Conservation (phyloP, 2,329 filamentous ascomycete species). For the Alternaria sp. region DNA sequence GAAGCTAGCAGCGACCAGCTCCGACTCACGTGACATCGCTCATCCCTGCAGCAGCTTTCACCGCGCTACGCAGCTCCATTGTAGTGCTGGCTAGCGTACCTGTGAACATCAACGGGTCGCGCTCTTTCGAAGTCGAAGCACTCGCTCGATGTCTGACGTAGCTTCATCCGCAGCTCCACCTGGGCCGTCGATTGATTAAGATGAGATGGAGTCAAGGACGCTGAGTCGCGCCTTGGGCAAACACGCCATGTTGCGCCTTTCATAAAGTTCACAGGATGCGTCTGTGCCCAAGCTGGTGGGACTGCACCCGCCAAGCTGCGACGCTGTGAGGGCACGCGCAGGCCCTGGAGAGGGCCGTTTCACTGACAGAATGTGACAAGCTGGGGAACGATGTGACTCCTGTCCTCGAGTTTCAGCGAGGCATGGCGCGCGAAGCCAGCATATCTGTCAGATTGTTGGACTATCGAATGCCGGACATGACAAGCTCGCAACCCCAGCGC, state of each 20-base stretch:
- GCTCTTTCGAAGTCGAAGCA: not conserved
- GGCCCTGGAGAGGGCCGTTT: slow-evolving; percentile 3
- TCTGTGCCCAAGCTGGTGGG: slow-evolving; percentile 11
- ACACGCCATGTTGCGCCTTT: slow-evolving; percentile 3
- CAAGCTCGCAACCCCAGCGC: slow-evolving; percentile 18
- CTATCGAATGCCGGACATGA: slow-evolving; percentile 1
- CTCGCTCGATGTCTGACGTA: not conserved
- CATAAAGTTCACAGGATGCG: not conserved
- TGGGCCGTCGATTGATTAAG: not conserved
- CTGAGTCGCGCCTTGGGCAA: slow-evolving; percentile 7
- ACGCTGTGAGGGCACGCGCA: not conserved
- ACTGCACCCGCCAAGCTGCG: slow-evolving; percentile 6
- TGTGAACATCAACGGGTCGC: not conserved
- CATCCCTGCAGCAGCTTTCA: slow-evolving; percentile 17
- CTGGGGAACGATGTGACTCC: not conserved
- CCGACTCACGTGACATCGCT: slow-evolving; percentile 20
- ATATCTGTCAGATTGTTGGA: slow-evolving; percentile 1
- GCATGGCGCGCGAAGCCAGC: not conserved
- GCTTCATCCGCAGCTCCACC: not conserved
- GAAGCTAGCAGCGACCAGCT: slow-evolving; percentile 8
- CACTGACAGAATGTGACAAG: slow-evolving; percentile 4
- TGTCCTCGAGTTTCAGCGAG: not conserved
- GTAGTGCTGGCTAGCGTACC: not conserved
- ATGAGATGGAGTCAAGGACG: slow-evolving; percentile 1
- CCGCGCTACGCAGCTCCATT: not conserved